Percentiles rank a stretch among this genome's conserved stretches.
phyloP scores from a whole-genome alignment of 1,284 basidiomycete genomes.

The Pyrrhoderma noxium region DNA sequence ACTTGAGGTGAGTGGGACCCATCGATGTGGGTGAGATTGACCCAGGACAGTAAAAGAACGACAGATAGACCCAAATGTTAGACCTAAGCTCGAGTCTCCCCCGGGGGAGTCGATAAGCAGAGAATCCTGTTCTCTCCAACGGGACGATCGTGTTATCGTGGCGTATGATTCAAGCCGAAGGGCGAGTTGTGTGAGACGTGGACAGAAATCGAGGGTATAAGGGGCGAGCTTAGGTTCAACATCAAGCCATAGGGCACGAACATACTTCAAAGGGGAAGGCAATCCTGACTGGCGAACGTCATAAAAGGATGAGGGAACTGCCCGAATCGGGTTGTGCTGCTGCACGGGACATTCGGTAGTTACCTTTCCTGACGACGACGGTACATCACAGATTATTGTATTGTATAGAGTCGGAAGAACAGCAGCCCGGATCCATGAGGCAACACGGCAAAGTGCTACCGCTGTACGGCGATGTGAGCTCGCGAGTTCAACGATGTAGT shows the following conservation, averaged over 20 bases:
- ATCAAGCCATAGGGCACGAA: conserved; percentile 16
- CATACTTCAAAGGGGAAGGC: conserved; percentile 10
- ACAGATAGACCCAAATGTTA: not conserved
- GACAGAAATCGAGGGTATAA: conserved; percentile 12
- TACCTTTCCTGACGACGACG: no score
- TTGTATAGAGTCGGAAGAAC: conserved; percentile 14
- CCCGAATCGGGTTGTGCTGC: not conserved
- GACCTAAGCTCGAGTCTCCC: no score
- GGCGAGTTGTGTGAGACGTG: conserved; percentile 15
- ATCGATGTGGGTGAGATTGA: conserved; percentile 17
- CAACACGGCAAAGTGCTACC: conserved; percentile 16
- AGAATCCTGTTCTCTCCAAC: not conserved
- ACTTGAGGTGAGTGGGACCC: conserved; percentile 14
- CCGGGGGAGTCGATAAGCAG: no score
- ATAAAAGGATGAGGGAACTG: not conserved
- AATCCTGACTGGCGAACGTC: not conserved
- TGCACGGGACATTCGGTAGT: no score
- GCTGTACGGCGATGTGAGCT: conserved; percentile 4
- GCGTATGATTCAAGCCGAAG: conserved; percentile 15
- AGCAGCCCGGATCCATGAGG: conserved; percentile 16
- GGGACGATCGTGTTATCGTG: conserved; percentile 7
- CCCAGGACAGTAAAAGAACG: conserved; percentile 19
- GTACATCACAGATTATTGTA: conserved; percentile 6
- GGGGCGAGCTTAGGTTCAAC: conserved; percentile 12
- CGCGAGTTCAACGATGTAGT: conserved; percentile 17